Base-by-base conservation (phyloP, 805 yeast genomes). In the Spathaspora passalidarum region DNA sequence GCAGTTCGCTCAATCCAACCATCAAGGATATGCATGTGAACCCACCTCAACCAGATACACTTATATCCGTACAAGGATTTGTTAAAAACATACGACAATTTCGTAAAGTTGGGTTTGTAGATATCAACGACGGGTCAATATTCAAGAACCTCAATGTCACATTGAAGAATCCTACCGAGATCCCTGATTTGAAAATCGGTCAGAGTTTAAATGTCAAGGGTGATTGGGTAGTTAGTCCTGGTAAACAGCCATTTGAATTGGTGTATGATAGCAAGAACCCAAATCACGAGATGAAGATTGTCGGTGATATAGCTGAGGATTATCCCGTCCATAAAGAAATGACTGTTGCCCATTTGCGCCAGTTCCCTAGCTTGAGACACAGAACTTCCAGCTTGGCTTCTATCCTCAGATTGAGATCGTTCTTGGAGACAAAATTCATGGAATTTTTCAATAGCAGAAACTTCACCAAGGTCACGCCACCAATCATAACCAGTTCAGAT, bases 271-370 rank as follows among this genome's bases (percentile, higher is more conserved):
- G 56, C 2, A 54, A 56, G 0, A 60, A 66, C 32, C 58, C 61
- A 6, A 61, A 63, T 2, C 63, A 62, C 37, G 40, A 40, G 1
- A 59, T 86, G 2, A 49, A 62, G 11, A 59, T 88, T 1, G 49
- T 84, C 4, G 97, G 97, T 0, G 66, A 69, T 25, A 84, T 87
- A 0, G 72, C 77, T 0, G 78, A 76, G 2, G 62, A 69, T 32
- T 94, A 85, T 60, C 97, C 97, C 0, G 67, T 94, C 41, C 97
- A 90, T 56, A 90, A 90, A 60, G 68, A 69, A 21, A 92, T 84
- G 50, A 66, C 88, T 1, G 61, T 79, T 13, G 86, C 82, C 51
- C 84, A 73, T 55, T 65, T 94, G 36, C 75, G 99, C 42, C 72
- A 79, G 2, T 63, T 80, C n/a, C 95, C 96, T 0, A 81, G 86